phyloP scores from a whole-genome alignment of 257 asterid species.

The Avicennia marina region DNA sequence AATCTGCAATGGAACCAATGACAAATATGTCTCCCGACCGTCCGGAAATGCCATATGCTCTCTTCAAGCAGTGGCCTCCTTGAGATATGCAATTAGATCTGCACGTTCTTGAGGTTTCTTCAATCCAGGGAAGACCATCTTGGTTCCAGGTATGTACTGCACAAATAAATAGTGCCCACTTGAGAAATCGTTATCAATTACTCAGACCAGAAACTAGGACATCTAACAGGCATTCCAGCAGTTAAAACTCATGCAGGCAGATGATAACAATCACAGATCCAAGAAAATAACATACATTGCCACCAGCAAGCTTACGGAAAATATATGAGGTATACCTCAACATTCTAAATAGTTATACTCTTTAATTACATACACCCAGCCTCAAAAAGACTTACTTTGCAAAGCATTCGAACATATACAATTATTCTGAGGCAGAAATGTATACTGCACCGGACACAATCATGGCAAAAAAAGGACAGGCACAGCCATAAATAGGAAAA shows the following conservation, averaged over 20 bases:
- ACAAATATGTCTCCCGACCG: constrained; percentile 1
- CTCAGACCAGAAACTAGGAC: neutral
- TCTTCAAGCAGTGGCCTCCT: constrained; percentile 53
- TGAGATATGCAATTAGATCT: constrained; percentile 69
- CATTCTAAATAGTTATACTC: too few relatives aligned
- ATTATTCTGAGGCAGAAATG: too few relatives aligned
- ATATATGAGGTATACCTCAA: too few relatives aligned
- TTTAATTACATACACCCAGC: too few relatives aligned
- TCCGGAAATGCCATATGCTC: neutral
- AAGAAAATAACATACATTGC: too few relatives aligned
- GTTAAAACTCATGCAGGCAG: neutral
- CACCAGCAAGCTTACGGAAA: too few relatives aligned
- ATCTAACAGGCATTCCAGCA: neutral
- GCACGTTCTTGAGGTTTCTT: constrained; percentile 76
- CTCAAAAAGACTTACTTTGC: too few relatives aligned
- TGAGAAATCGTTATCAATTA: neutral
- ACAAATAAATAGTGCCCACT: constrained; percentile 1
- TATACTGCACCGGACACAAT: too few relatives aligned
- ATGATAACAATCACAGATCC: neutral
- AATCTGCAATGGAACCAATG: constrained; percentile 17
- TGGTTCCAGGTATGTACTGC: constrained; percentile 80
- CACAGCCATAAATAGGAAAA: too few relatives aligned
- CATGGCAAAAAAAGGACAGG: too few relatives aligned
- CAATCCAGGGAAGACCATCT: constrained; percentile 85
- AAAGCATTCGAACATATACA: too few relatives aligned